Conservation (phyloP, 2,329 filamentous ascomycete species). For the Epichloe coenophiala region DNA sequence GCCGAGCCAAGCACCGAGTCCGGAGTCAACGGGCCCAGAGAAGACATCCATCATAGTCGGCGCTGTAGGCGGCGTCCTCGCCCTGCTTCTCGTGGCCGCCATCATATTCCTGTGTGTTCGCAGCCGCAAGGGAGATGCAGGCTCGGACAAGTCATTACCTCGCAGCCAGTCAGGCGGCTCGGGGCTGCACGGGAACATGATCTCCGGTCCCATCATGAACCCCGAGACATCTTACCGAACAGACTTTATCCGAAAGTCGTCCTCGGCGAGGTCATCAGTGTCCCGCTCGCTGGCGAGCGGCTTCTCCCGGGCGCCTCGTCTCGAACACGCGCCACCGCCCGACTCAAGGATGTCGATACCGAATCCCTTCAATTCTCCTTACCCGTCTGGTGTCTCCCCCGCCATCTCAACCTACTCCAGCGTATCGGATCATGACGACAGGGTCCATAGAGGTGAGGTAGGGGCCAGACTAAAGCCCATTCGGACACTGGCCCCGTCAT, state of each 20-base stretch:
- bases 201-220: conserved; percentile 42
- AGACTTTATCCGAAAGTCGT: conserved; percentile 37
- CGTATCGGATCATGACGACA: conserved; percentile 14
- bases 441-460: conserved; percentile 15
- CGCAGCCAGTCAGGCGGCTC: conserved; percentile 9
- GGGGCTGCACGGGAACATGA: conserved; percentile 27
- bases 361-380: conserved; percentile 23
- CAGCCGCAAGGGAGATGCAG: conserved; percentile 10
- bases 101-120: conserved; percentile 27
- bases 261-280: conserved; percentile 6
- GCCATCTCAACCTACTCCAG: conserved; percentile 9
- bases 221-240: conserved; percentile 28
- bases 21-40: conserved; percentile 14
- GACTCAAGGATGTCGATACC: conserved; percentile 18
- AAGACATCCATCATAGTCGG: conserved; percentile 32
- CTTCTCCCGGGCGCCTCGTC: neutral
- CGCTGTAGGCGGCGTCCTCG: conserved; percentile 31
- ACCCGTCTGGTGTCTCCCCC: conserved; percentile 12
- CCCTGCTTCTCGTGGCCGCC: conserved; percentile 25
- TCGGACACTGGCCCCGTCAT: conserved; percentile 22
- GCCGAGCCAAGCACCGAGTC: conserved; percentile 1
- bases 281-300: conserved; percentile 1
- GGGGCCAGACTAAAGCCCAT: conserved; percentile 21
- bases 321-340: neutral
- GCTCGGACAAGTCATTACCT: conserved; percentile 10